A percentile compares a stretch with the other conserved stretches of the same genome.
Conservation (phyloP, 371 early-diverging fungal species). For the Sporodiniella umbellata region DNA sequence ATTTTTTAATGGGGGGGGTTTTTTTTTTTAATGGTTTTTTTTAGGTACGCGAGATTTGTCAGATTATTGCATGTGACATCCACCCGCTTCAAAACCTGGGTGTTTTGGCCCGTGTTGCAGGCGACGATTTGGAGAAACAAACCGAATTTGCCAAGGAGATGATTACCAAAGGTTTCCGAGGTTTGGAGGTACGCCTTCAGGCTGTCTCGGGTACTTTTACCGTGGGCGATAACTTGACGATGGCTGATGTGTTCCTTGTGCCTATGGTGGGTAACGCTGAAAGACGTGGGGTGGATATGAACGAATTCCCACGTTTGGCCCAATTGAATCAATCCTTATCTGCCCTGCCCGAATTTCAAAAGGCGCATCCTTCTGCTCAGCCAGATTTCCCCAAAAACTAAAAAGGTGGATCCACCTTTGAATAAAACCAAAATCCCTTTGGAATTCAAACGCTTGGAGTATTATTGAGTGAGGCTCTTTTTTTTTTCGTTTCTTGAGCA, state of each 20-base stretch:
- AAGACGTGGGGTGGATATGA: constrained; percentile 73
- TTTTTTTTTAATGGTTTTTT: background rate
- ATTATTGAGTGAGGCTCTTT: too few species aligned
- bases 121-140: constrained; percentile 45
- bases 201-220: constrained; percentile 61
- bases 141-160: constrained; percentile 63
- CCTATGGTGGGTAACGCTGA: constrained; percentile 83
- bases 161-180: constrained; percentile 65
- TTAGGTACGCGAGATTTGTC: constrained; percentile 70
- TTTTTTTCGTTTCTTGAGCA: too few species aligned
- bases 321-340: constrained; percentile 52
- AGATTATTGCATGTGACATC: constrained; percentile 77
- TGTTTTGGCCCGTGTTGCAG: constrained; percentile 62
- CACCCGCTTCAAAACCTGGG: constrained; percentile 87
- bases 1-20: background rate
- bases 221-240: too few species aligned
- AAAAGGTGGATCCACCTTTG: background rate
- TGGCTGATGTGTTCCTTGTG: constrained; percentile 81
- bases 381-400: constrained; percentile 66
- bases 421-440: too few species aligned
- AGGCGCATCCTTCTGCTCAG: constrained; percentile 70
- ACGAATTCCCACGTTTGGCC: constrained; percentile 62
- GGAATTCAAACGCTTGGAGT: too few species aligned
- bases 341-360: constrained; percentile 65
- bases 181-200: constrained; percentile 65